Base-by-base conservation (phyloP, 805 yeast species). In the Wickerhamomyces chambardii region DNA sequence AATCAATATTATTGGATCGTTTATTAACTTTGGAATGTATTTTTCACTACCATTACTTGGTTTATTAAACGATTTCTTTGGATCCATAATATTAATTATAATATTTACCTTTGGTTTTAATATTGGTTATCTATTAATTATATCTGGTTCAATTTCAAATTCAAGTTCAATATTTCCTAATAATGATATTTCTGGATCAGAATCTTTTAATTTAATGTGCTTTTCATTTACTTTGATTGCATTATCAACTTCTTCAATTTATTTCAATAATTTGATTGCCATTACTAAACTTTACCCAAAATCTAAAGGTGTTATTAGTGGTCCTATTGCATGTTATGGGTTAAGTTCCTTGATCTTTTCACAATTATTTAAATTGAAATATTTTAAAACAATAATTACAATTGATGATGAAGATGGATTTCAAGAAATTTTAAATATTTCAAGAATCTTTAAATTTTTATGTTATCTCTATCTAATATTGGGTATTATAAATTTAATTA, bases 301-400 rank as follows among this genome's bases (percentile, higher is more conserved):
- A 28, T 66, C 68, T 32, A 84, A 85, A 39, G 81, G 95, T 2
- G 83, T 95, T 24, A 85, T 90, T 30, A 81, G 94, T 35, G 69
- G 83, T 31, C 98, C 98, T 0, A 89, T 90, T 3, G 74, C 95
- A 1, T 81, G 81, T 42, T 89, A 82, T 55, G 98, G 97, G 2
- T 50, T 86, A 22, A 81, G 95, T 5, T 73, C 95, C 2, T 62
- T 92, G 36, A 56, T 89, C 32, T 81, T 84, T 4, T 70, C 95
- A 0, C 87, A 78, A 52, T 51, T 73, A 31, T 56, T 73, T 51
- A 71, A 66, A 39, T 51, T 68, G 17, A 43, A 45, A 7, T 55
- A 55, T 43, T 43, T 58, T 34, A 48, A 42, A 17, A 26, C 41
- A 5, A 43, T 41, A 1, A 40, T 36, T 12, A 18, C 34, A 2